Evolutionary conservation across 495 filamentous ascomycete species (phyloP), one percentile per base, ranked within the genome.

Genomic region (Xylaria acuta): DNA sequence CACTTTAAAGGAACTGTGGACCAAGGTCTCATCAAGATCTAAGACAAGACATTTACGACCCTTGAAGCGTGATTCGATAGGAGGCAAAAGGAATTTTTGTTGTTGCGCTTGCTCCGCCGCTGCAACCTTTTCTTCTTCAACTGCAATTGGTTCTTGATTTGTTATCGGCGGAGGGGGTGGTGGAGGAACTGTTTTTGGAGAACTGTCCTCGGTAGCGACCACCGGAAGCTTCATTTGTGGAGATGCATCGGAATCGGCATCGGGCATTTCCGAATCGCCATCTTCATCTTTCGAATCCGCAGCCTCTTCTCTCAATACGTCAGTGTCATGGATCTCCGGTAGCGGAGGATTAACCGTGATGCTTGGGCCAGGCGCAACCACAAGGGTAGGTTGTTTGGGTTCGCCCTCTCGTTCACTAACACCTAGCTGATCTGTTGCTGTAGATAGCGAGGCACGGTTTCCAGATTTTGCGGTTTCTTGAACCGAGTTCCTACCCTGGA

Each of bases 1-100:
- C 83, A 97, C 96, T 90, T 99, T 99, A 82, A 99, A 99, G 76
- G 96, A 98, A 81, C 96, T 98, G 82, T 99, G 96, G 27, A 99
- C 96, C 45, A 99, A 83, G n/a, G 97, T 99, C 81, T 99, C 96
- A 74, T 99, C 96, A 58, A 99, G 83, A 84, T 99, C 96, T 32
- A 99, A 86, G 20, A 99, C 95, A 54, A 99, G 84, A 77, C 97
- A 98, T 81, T 99, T 99, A 77, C 91, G 91, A 30, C 93, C 92
- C 72, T 91, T 89, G 75, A 96, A 88, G 73, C 91, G 90, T 18
- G 94, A 91, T 22, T 89, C 83, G 60, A 94, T 84, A 12, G 95
- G 92, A 20, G 93, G 93, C 63, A 98, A 83, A 40, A 99, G 85
- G 84, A 87, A 97, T 74, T 92, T 90, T 69, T 91, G 88, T 68